Evolutionary conservation across 139 green algal genomes (phyloP).

Genomic region (Limnomonas spitsbergensis): DNA sequence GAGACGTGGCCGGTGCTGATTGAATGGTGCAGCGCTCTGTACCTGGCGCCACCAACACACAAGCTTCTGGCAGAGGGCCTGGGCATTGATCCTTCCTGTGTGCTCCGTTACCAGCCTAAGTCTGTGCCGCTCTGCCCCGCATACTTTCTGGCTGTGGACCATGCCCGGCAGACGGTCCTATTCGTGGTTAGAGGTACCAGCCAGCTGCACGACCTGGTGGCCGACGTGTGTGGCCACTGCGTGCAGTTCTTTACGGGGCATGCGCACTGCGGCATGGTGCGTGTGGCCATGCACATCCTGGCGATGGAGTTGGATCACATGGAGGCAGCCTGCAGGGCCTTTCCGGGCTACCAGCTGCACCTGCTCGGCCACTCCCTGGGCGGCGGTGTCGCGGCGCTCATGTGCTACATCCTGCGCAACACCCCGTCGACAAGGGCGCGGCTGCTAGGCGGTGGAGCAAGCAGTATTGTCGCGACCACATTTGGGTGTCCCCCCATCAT

Average conservation of each 20-base stretch:
- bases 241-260: slow-evolving; percentile 10
- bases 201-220: slow-evolving; percentile 13
- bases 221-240: slow-evolving; percentile 12
- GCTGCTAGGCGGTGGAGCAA: not conserved
- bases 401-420: slow-evolving; percentile 37
- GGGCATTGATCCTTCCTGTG: not conserved
- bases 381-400: slow-evolving; percentile 46
- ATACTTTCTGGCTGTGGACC: slow-evolving; percentile 15
- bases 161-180: not conserved
- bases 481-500: not conserved
- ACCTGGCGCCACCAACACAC: not conserved
- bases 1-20: not conserved
- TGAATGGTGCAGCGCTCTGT: not conserved
- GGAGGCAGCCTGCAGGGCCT: not conserved
- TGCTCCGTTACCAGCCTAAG: not conserved
- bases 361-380: slow-evolving; percentile 48
- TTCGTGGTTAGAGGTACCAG: slow-evolving; percentile 13
- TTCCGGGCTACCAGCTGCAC: slow-evolving; percentile 21
- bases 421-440: not conserved
- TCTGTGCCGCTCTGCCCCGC: not conserved
- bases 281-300: slow-evolving; percentile 2
- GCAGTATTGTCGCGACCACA: not conserved
- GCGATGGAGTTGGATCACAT: not conserved
- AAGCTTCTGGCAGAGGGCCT: not conserved
- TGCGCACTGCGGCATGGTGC: slow-evolving; percentile 20